phyloP scores from a whole-genome alignment of 2,329 filamentous ascomycete species.

The Stemphylium lycopersici region DNA sequence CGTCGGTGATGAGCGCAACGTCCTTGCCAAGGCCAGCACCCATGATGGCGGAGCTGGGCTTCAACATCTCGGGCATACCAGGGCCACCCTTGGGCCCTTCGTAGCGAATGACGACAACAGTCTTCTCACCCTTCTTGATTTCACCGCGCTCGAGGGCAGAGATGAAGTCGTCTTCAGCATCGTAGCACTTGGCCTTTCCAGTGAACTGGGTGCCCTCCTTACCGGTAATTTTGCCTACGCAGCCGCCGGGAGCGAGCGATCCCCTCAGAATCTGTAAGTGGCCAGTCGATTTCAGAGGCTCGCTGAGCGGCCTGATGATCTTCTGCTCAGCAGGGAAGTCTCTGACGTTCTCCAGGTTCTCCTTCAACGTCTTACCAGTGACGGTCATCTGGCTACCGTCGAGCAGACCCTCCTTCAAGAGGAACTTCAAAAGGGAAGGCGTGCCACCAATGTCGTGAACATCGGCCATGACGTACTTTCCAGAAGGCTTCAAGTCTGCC shows the following conservation, averaged over 20 bases:
- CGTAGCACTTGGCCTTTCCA: constrained; percentile 73
- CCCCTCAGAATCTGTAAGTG: constrained; percentile 77
- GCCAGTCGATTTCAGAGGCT: constrained; percentile 73
- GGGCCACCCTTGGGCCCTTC: constrained; percentile 75
- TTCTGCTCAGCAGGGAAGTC: constrained; percentile 72
- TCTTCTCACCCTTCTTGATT: constrained; percentile 78
- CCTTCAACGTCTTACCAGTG: constrained; percentile 57
- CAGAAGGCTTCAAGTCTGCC: constrained; percentile 59
- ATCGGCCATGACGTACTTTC: constrained; percentile 65
- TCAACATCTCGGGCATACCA: constrained; percentile 78
- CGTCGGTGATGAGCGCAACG: constrained; percentile 75
- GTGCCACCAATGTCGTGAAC: constrained; percentile 61
- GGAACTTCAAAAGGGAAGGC: constrained; percentile 57
- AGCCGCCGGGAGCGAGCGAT: constrained; percentile 71
- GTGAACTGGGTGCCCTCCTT: constrained; percentile 73
- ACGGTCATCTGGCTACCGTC: constrained; percentile 58
- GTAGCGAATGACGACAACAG: constrained; percentile 76
- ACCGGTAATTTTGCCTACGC: constrained; percentile 77
- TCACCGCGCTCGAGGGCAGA: constrained; percentile 69
- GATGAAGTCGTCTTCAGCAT: constrained; percentile 73
- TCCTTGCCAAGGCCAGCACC: constrained; percentile 74
- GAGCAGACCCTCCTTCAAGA: constrained; percentile 57
- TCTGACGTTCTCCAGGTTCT: constrained; percentile 61
- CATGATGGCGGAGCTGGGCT: constrained; percentile 75
- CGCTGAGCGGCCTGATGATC: constrained; percentile 70